phyloP scores from a whole-genome alignment of 331 rosid species.

The Erythrophleum ivorense region DNA sequence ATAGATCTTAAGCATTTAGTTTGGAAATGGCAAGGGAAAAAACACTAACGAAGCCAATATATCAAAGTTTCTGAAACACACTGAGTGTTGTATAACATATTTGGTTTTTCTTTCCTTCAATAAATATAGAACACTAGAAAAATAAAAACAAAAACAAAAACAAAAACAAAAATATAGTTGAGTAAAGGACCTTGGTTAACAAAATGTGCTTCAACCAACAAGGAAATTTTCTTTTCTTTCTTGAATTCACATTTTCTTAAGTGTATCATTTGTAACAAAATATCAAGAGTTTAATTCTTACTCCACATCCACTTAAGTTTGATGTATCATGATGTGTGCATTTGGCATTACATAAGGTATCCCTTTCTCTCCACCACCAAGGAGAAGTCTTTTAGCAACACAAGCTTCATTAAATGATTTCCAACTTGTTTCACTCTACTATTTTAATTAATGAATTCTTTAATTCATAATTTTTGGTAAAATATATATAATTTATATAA shows the following conservation, averaged over 20 bases:
- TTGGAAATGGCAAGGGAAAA: too few species aligned
- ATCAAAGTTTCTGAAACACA: background rate
- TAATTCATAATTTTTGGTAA: too few species aligned
- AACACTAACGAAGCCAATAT: too few species aligned
- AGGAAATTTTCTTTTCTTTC: background rate
- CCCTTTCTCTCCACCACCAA: constrained; percentile 99
- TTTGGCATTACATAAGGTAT: constrained; percentile 98
- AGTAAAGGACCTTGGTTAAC: background rate
- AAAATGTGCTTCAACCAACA: background rate
- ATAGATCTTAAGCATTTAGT: too few species aligned
- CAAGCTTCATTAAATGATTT: too few species aligned
- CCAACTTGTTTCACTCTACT: too few species aligned
- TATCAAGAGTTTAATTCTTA: constrained; percentile 48
- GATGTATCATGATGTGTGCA: constrained; percentile 94
- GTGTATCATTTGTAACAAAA: constrained; percentile 28
- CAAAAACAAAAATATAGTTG: background rate
- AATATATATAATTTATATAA: too few species aligned
- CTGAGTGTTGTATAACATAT: background rate
- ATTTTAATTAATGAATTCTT: too few species aligned
- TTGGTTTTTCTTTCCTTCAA: background rate
- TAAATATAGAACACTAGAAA: too few species aligned
- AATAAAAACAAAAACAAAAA: too few species aligned
- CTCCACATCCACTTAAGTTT: constrained; percentile 98
- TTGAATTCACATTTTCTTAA: background rate
- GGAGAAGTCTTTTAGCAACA: too few species aligned